Evolutionary conservation across 2,329 filamentous ascomycete species (phyloP), one percentile per base, ranked within the genome.

Genomic region (Aspergillus sp.): DNA sequence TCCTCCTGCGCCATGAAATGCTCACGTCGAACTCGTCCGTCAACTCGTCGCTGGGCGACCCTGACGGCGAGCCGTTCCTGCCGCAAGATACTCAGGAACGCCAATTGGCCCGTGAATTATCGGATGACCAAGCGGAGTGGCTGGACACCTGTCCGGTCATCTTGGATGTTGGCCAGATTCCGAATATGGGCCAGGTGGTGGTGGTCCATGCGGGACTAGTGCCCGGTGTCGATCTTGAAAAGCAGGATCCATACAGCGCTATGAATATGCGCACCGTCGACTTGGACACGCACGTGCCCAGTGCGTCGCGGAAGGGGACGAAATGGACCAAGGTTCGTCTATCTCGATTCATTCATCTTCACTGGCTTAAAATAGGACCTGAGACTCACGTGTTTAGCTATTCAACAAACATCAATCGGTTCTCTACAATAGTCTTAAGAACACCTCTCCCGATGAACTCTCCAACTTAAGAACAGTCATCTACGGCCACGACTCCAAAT

Each of bases 191-290:
- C 33, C 79, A 86, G 52, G 78, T 95, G 4, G 79, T 87, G 4
- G 86, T 91, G 47, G 93, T 92, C 6, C 94, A 97, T 73, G 93
- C 84, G 0, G 94, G 94, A 1, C 79, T 97, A 2, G 85, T 94
- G 0, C 90, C 93, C 0, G 87, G 85, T 4, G 74, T 95, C 0
- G 70, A 81, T 0, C 77, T 95, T 13, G 78, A 86, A 43, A 76
- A 81, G 47, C 93, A 87, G 62, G 83, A 96, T 69, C 87, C 91
- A 0, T 85, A 83, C 69, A 86, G 87, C 47, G 88, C 89, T 38
- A 96, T 96, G 91, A 94, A 90, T 66, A 95, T 99, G 89, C 85
- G 91, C 51, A 89, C 85, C 6, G 82, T 96, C 49, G 79, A 88
- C 60, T 79, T 85, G 16, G 73, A 78, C 10, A 85, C 82, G 10